Percentiles rank a stretch among this genome's conserved stretches.
phyloP scores from a whole-genome alignment of 345 rosid species.

The Diplotaxis tenuifolia region DNA sequence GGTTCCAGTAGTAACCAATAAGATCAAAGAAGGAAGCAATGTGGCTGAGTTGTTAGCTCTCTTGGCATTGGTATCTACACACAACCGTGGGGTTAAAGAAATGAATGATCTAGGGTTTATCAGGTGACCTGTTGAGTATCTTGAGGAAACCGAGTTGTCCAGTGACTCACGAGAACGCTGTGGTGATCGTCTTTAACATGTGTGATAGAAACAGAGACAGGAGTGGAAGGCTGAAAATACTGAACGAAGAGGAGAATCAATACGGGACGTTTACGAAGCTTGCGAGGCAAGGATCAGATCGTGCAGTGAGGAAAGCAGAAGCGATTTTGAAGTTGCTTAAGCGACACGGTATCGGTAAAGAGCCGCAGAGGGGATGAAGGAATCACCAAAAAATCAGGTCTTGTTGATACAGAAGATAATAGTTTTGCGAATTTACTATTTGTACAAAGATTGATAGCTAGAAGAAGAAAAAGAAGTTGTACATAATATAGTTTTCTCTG shows the following conservation, averaged over 20 bases:
- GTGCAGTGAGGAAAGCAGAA: slow-evolving; percentile 58
- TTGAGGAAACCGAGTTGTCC: slow-evolving; percentile 39
- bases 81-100: slow-evolving; percentile 41
- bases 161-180: slow-evolving; percentile 49
- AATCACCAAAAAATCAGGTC: neutral
- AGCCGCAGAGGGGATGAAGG: slow-evolving; percentile 25
- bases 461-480: neutral
- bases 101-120: slow-evolving; percentile 45
- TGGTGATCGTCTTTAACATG: slow-evolving; percentile 45
- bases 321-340: slow-evolving; percentile 42
- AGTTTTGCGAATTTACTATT: neutral
- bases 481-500: neutral
- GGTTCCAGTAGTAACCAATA: slow-evolving; percentile 38
- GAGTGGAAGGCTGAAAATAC: slow-evolving; percentile 2
- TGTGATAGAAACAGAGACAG: slow-evolving; percentile 35
- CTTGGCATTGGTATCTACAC: slow-evolving; percentile 45
- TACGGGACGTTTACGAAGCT: slow-evolving; percentile 46
- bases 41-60: slow-evolving; percentile 50
- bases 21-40: slow-evolving; percentile 38
- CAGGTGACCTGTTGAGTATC: slow-evolving; percentile 43
- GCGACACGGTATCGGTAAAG: slow-evolving; percentile 26
- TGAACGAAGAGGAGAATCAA: slow-evolving; percentile 40
- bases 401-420: slow-evolving; percentile 4
- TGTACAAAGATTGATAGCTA: neutral
- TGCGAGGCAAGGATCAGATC: slow-evolving; percentile 40